phyloP scores from a whole-genome alignment of 164 flowering plant species.

The Kingdonia uniflora region DNA sequence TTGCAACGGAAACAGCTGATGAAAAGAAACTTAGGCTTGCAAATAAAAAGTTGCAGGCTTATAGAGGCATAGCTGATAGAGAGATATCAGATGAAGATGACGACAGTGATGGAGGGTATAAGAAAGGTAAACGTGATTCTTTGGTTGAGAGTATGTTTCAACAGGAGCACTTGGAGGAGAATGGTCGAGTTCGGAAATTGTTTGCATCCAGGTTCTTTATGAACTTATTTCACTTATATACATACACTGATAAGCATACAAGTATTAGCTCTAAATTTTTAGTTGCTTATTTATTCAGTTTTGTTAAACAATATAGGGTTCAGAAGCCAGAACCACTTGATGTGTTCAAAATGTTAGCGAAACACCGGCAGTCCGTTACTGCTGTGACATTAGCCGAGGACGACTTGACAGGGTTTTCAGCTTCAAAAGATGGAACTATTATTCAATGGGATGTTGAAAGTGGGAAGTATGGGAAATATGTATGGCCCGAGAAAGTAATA shows the following conservation, averaged over 20 bases:
- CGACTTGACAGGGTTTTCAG: slow-evolving; percentile 74
- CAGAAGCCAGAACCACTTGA: slow-evolving; percentile 42
- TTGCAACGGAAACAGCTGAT: slow-evolving; percentile 37
- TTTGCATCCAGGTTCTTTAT: slow-evolving; percentile 52
- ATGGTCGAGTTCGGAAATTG: slow-evolving; percentile 55
- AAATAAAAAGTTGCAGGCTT: slow-evolving; percentile 19
- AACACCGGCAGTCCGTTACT: slow-evolving; percentile 73
- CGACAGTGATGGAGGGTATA: slow-evolving; percentile 20
- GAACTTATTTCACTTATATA: not conserved
- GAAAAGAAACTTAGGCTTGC: slow-evolving; percentile 54
- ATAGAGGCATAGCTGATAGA: slow-evolving; percentile 17
- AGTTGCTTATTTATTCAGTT: slow-evolving; percentile 2
- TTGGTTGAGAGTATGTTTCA: slow-evolving; percentile 44
- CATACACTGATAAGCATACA: not conserved
- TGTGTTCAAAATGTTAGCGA: slow-evolving; percentile 46
- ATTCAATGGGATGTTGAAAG: slow-evolving; percentile 78
- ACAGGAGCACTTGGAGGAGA: slow-evolving; percentile 73
- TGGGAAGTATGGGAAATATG: slow-evolving; percentile 66
- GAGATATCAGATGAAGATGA: slow-evolving; percentile 19
- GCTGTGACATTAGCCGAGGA: slow-evolving; percentile 77
- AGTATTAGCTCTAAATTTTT: not conserved
- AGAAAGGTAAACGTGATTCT: slow-evolving; percentile 37
- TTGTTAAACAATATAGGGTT: slow-evolving; percentile 34
- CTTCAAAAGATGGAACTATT: slow-evolving; percentile 90
- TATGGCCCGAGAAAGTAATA: slow-evolving; percentile 63